These are phyloP conservation scores for Amorphotheca resinae DNA, from an alignment of 495 filamentous ascomycete species.

Conservation along the genomic window DNA sequence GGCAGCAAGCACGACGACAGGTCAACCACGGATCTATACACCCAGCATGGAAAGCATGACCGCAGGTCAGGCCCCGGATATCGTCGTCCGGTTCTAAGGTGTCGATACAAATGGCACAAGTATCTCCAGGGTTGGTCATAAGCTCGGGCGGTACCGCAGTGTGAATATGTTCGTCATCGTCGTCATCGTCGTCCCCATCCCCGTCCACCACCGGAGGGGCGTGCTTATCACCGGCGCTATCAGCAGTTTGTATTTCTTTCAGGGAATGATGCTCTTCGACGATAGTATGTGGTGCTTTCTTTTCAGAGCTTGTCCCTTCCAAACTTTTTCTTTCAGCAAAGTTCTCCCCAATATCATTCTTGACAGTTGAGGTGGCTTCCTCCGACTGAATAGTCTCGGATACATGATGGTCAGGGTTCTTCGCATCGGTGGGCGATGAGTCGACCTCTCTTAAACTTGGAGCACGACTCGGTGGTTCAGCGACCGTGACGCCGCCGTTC, in stretches of 20 bases:
- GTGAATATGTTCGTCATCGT: slow-evolving; percentile 78
- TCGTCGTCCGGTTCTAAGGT: slow-evolving; percentile 89
- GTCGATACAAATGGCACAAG: slow-evolving; percentile 94
- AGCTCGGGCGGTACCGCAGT: slow-evolving; percentile 72
- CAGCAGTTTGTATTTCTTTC: slow-evolving; percentile 13
- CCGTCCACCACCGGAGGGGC: slow-evolving; percentile 1
- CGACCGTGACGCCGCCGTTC: slow-evolving; percentile 57
- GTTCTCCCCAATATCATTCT: slow-evolving; percentile 3
- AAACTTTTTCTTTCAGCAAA: slow-evolving; percentile 2
- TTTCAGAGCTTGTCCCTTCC: slow-evolving; percentile 7
- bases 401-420: slow-evolving; percentile 14
- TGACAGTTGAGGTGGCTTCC: slow-evolving; percentile 5
- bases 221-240: slow-evolving; percentile 19
- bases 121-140: slow-evolving; percentile 77
- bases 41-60: slow-evolving; percentile 88
- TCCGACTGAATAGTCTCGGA: slow-evolving; percentile 14
- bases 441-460: slow-evolving; percentile 54
- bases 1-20: slow-evolving; percentile 83
- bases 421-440: slow-evolving; percentile 24
- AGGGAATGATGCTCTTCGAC: slow-evolving; percentile 11
- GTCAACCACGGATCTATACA: slow-evolving; percentile 98
- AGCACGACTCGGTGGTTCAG: slow-evolving; percentile 56
- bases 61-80: slow-evolving; percentile 84
- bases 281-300: not conserved
- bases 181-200: slow-evolving; percentile 48